phyloP scores from a whole-genome alignment of 345 rosid genomes.

The Eucalyptus sp. region DNA sequence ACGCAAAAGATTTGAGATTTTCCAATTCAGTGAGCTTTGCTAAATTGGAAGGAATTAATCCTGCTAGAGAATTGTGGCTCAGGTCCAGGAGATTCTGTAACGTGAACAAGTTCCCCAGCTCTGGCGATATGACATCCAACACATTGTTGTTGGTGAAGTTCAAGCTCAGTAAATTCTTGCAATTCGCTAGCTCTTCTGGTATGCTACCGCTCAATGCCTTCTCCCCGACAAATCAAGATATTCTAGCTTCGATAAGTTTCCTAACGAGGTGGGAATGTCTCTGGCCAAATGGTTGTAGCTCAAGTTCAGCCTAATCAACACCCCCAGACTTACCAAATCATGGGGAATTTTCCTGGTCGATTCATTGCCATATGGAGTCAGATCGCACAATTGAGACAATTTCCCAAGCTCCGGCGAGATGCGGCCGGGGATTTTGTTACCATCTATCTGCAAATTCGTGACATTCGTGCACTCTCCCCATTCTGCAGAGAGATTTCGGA shows the following conservation, averaged over 20 bases:
- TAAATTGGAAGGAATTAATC: conserved; percentile 30
- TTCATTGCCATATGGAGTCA: conserved; percentile 7
- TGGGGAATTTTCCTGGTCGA: conserved; percentile 29
- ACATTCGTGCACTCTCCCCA: too few species aligned
- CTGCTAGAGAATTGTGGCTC: conserved; percentile 53
- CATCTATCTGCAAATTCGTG: too few species aligned
- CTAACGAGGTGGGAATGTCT: conserved; percentile 21
- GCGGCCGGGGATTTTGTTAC: too few species aligned
- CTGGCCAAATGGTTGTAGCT: conserved; percentile 39
- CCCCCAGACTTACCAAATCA: conserved; percentile 29
- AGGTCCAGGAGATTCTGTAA: conserved; percentile 35
- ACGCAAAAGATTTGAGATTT: conserved; percentile 39
- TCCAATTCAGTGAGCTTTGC: conserved; percentile 25
- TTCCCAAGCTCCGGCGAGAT: too few species aligned
- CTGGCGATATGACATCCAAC: conserved; percentile 28
- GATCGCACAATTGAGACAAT: too few species aligned
- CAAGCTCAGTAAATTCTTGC: conserved; percentile 23
- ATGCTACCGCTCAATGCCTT: conserved; percentile 28
- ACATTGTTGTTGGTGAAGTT: conserved; percentile 41
- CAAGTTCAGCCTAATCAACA: conserved; percentile 25
- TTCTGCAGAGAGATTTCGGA: too few species aligned
- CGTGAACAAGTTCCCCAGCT: conserved; percentile 23
- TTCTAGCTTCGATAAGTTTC: conserved; percentile 9
- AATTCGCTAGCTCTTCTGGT: conserved; percentile 26
- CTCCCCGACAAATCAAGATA: conserved; percentile 33